A percentile compares a stretch with the other conserved stretches of the same genome.
phyloP scores from a whole-genome alignment of 2,329 filamentous ascomycete genomes.

The Xylaria sp. region DNA sequence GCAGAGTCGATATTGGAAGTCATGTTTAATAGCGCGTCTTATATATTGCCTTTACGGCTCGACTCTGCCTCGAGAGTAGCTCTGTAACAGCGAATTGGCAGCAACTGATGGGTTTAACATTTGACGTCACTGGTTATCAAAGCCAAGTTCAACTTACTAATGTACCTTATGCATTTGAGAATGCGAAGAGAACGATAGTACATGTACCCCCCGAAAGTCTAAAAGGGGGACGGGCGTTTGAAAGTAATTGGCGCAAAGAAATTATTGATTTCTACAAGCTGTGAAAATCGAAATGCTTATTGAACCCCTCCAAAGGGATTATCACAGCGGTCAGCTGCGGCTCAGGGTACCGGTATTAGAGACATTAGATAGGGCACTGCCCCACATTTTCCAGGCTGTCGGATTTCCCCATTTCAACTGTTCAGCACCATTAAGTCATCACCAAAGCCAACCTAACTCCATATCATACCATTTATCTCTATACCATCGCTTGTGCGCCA shows the following conservation, averaged over 20 bases:
- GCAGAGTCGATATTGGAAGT: conserved; percentile 67
- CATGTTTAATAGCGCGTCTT: conserved; percentile 48
- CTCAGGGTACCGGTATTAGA: conserved; percentile 20
- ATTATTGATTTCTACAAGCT: background rate
- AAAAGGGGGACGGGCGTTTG: background rate
- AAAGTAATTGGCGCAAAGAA: background rate
- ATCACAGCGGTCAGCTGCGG: conserved; percentile 28
- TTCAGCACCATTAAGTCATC: background rate
- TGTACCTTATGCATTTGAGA: background rate
- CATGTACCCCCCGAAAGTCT: background rate
- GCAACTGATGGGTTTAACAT: background rate
- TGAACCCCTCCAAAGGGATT: background rate
- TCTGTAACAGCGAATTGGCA: background rate
- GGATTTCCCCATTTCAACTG: background rate
- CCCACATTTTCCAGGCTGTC: conserved; percentile 30
- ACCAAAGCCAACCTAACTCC: conserved; percentile 4
- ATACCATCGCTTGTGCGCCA: background rate
- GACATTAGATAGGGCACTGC: conserved; percentile 8
- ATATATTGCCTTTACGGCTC: conserved; percentile 3
- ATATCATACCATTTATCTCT: conserved; percentile 11
- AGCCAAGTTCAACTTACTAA: background rate
- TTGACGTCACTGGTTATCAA: conserved; percentile 24
- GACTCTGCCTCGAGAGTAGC: background rate
- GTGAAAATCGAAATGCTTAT: background rate
- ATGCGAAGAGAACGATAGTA: background rate